A percentile compares a stretch with the other conserved stretches of the same genome.
Conservation (phyloP, 169 alveolate genomes). For the Eimeria falciformis region DNA sequence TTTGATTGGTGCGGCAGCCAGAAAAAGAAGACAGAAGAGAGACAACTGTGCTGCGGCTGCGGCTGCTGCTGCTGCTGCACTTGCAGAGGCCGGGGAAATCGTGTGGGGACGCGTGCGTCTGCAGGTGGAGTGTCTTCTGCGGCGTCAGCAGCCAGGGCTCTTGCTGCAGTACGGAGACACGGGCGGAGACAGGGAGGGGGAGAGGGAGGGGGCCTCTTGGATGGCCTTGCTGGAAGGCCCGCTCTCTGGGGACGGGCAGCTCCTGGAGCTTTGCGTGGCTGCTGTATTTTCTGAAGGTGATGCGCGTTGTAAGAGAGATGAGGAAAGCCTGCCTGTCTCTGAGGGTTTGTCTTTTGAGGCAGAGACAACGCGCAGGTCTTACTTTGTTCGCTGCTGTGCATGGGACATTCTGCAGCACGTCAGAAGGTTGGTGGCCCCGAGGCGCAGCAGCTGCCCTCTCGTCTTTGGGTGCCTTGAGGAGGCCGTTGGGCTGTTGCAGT, state of each 20-base stretch:
- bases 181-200: neutral
- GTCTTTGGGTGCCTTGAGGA: conserved; percentile 14
- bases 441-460: neutral
- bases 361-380: too few species aligned
- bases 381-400: neutral
- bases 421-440: neutral
- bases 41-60: too few species aligned
- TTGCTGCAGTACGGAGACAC: neutral
- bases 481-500: conserved; percentile 1
- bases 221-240: neutral
- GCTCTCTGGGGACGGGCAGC: conserved; percentile 17
- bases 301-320: neutral
- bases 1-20: neutral
- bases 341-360: too few species aligned
- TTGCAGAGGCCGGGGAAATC: conserved; percentile 2
- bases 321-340: neutral
- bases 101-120: neutral
- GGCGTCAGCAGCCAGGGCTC: conserved; percentile 25
- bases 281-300: neutral
- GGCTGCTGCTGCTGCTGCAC: neutral
- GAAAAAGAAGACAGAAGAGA: too few species aligned
- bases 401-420: conserved; percentile 1
- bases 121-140: neutral
- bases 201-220: neutral
- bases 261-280: neutral